Base-by-base conservation (phyloP, 2,329 filamentous ascomycete species). In the Neofusicoccum sp. region DNA sequence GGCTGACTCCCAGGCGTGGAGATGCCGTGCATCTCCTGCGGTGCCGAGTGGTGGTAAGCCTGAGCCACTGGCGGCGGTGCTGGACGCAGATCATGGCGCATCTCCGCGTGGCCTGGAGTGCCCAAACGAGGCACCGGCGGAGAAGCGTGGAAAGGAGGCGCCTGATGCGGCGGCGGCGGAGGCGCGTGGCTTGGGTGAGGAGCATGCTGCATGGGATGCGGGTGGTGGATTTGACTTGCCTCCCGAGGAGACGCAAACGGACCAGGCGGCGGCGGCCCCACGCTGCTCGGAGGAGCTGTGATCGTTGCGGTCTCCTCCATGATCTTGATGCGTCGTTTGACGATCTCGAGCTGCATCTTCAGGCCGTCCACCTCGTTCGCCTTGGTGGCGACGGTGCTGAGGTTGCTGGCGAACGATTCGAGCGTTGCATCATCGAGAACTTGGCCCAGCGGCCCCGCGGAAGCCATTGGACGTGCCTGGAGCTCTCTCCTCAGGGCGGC, bases 361-460 rank as follows among this genome's bases (percentile, higher is more conserved):
- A 83, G 65, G 4, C 71, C 76, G 59, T 83, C 80, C 9, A 83
- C 71, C 64, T 83, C 80, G 36, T 76, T 79, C 7, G 76, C 76
- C 67, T 80, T 80, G 50, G 73, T 74, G 6, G 77, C 74, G 29
- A 82, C 70, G 31, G 70, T 69, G 54, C 73, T 70, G 2, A 81
- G 69, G 64, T 79, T 78, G 22, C 71, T 71, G 8, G 79, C 77
- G 64, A 83, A 75, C 9, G 81, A 70, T 47, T 82, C 79, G 11
- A 83, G 70, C 34, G 80, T 78, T 37, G 71, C 69, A 52, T 77
- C 75, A 54, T 77, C 73, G 12, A 65, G 22, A 22, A 22, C 22
- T 22, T 22, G 22, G 2, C 1, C 1, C 22, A 22, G 22, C 22
- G 22, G 1, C 22, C 22, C 22, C 14, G 61, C 31, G 7, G 61